Conservation (phyloP, 495 filamentous ascomycete species). For the Tuber melanosporum region DNA sequence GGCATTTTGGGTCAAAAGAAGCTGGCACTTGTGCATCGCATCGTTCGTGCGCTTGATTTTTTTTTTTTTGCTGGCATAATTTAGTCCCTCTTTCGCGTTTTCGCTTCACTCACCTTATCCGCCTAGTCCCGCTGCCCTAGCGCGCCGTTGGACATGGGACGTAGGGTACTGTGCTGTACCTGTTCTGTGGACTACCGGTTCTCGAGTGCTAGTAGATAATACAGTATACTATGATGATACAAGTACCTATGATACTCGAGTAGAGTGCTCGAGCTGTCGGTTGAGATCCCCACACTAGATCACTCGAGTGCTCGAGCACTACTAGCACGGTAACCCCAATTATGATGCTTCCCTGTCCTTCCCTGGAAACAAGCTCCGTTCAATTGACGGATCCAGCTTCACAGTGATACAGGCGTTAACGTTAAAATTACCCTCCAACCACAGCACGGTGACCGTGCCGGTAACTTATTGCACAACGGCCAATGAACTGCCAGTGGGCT, state of each 20-base stretch:
- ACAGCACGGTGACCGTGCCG: neutral
- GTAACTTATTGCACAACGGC: neutral
- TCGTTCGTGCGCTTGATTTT: neutral
- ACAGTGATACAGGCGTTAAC: neutral
- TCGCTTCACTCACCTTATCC: slow-evolving; percentile 38
- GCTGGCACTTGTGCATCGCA: neutral
- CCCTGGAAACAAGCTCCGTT: slow-evolving; percentile 25
- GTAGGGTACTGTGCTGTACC: neutral
- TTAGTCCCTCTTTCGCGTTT: slow-evolving; percentile 28
- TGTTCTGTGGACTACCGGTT: too few relatives aligned
- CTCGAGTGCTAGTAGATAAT: too few relatives aligned
- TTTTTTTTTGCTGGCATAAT: neutral
- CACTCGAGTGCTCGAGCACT: neutral
- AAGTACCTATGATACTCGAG: too few relatives aligned
- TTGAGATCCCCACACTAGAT: too few relatives aligned
- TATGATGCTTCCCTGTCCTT: slow-evolving; percentile 29
- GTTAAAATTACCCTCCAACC: neutral
- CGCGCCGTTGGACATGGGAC: slow-evolving; percentile 25
- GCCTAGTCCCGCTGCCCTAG: slow-evolving; percentile 28
- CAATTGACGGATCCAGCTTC: slow-evolving; percentile 37
- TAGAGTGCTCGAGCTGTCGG: too few relatives aligned
- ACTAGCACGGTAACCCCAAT: neutral
- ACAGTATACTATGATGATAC: too few relatives aligned
- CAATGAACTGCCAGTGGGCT: neutral
- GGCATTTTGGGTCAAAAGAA: neutral